A percentile compares a stretch with the other conserved stretches of the same genome.
Conservation (phyloP, 768 basidiomycete genomes). For the Leccinum fibrillosum region DNA sequence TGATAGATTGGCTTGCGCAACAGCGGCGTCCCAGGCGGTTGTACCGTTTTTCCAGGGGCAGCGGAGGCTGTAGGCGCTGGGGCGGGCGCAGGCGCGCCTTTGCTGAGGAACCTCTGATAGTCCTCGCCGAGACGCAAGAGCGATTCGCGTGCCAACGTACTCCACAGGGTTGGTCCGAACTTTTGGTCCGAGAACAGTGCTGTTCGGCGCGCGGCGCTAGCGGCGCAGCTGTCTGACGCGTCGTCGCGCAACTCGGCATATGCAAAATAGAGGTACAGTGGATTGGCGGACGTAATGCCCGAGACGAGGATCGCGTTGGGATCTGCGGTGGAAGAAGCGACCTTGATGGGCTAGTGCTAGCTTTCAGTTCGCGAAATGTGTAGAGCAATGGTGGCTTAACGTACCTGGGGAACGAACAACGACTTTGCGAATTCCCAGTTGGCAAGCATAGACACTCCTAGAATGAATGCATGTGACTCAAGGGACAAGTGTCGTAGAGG, state of each 20-base stretch:
- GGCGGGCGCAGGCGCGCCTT: conserved; percentile 41
- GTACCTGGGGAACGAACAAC: conserved; percentile 63
- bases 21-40: conserved; percentile 35
- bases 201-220: conserved; percentile 43
- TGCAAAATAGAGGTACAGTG: conserved; percentile 59
- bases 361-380: background rate
- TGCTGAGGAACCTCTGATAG: conserved; percentile 60
- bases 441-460: conserved; percentile 49
- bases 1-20: conserved; percentile 41
- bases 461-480: conserved; percentile 44
- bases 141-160: conserved; percentile 51
- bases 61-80: conserved; percentile 23
- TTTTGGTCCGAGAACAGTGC: conserved; percentile 69
- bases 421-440: conserved; percentile 58
- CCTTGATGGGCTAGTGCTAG: conserved; percentile 42
- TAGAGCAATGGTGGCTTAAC: background rate
- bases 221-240: conserved; percentile 40
- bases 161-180: conserved; percentile 62
- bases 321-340: conserved; percentile 46
- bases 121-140: conserved; percentile 63
- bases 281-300: conserved; percentile 54
- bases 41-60: conserved; percentile 24
- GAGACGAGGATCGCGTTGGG: conserved; percentile 57
- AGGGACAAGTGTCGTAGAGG: conserved; percentile 45
- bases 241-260: conserved; percentile 58